phyloP scores from a whole-genome alignment of 257 asterid species.

The Cruciata laevipes region DNA sequence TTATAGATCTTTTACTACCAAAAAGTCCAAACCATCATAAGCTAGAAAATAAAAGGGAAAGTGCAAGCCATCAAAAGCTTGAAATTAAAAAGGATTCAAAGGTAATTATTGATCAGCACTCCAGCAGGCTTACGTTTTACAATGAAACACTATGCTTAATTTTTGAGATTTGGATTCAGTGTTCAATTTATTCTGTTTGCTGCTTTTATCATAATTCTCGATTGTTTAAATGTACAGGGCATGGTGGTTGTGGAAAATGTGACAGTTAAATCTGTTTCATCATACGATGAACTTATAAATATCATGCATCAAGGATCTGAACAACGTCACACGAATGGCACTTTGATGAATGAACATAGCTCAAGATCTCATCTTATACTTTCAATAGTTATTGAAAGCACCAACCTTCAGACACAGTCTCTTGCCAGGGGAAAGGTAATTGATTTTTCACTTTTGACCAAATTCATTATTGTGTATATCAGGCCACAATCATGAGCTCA shows the following conservation, averaged over 20 bases:
- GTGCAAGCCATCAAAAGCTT: constrained; percentile 58
- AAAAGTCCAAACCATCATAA: constrained; percentile 59
- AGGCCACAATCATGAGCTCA: not conserved
- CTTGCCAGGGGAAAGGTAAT: constrained; percentile 96
- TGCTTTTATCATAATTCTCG: not conserved
- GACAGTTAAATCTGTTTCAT: constrained; percentile 54
- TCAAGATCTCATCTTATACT: constrained; percentile 95
- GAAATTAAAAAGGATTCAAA: constrained; percentile 90
- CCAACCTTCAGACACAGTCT: constrained; percentile 92
- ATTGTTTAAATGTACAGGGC: constrained; percentile 42
- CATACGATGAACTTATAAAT: constrained; percentile 57
- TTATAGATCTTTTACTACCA: constrained; percentile 75
- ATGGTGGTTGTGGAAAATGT: constrained; percentile 92
- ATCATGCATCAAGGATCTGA: constrained; percentile 78
- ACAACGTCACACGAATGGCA: constrained; percentile 84
- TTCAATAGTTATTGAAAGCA: constrained; percentile 75
- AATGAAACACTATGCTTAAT: not conserved
- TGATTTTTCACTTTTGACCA: not conserved
- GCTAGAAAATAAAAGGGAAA: constrained; percentile 82
- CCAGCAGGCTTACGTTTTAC: not conserved
- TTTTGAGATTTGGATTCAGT: not conserved
- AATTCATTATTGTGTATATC: not conserved
- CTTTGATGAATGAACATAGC: constrained; percentile 90
- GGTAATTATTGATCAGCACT: constrained; percentile 33
- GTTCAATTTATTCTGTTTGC: not conserved